A percentile compares a stretch with the other conserved stretches of the same genome.
phyloP scores from a whole-genome alignment of 306 rosid species.

The Cucurbita maxima region DNA sequence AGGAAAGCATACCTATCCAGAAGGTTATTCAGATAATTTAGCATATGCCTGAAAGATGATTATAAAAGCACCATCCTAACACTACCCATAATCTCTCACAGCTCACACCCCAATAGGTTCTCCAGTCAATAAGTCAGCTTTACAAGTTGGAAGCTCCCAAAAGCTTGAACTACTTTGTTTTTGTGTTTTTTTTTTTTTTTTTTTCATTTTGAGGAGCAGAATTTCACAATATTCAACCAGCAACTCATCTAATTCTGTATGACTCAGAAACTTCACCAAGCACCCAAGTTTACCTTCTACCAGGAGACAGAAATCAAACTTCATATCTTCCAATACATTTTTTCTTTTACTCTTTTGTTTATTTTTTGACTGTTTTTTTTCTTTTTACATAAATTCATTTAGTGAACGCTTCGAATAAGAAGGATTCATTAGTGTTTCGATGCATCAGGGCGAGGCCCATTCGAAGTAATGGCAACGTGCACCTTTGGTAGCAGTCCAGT shows the following conservation, averaged over 20 bases:
- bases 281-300: constrained; percentile 32
- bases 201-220: constrained; percentile 5
- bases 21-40: constrained; percentile 49
- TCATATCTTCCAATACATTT: constrained; percentile 14
- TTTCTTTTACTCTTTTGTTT: not conserved
- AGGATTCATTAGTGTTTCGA: constrained; percentile 20
- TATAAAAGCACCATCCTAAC: constrained; percentile 48
- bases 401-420: constrained; percentile 17
- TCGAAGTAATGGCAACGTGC: constrained; percentile 78
- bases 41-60: constrained; percentile 29
- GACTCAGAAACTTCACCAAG: constrained; percentile 41
- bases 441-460: constrained; percentile 55
- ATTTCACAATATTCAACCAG: constrained; percentile 24
- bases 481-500: constrained; percentile 68
- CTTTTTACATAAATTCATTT: constrained; percentile 12
- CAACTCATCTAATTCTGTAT: constrained; percentile 26
- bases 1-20: constrained; percentile 24
- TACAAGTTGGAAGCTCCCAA: constrained; percentile 48
- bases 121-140: constrained; percentile 64
- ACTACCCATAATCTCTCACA: constrained; percentile 37
- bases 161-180: constrained; percentile 17
- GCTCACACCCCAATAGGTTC: constrained; percentile 32
- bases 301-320: constrained; percentile 34
- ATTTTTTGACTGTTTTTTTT: not conserved
- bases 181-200: not conserved